Percentiles rank a stretch among this genome's conserved stretches.
phyloP scores from a whole-genome alignment of 257 asterid species.

The Lycium ferocissimum region DNA sequence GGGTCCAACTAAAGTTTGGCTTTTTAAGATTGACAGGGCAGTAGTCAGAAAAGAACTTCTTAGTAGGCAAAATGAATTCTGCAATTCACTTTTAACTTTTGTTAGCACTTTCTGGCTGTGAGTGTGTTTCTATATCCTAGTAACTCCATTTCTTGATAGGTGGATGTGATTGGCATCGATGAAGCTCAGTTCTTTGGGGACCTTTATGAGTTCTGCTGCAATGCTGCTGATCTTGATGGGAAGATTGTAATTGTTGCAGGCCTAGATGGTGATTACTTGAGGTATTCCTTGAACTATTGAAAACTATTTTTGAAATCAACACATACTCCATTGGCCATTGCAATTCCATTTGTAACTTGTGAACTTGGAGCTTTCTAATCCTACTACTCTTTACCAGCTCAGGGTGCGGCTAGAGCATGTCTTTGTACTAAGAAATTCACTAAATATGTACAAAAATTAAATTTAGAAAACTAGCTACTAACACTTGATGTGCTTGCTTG shows the following conservation, averaged over 20 bases:
- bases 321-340: neutral
- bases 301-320: neutral
- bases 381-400: neutral
- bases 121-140: neutral
- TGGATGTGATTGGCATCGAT: slow-evolving; percentile 90
- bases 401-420: too few relatives aligned
- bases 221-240: slow-evolving; percentile 92
- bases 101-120: neutral
- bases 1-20: neutral
- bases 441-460: too few relatives aligned
- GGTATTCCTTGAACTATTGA: slow-evolving; percentile 47
- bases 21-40: neutral
- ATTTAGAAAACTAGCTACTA: too few relatives aligned
- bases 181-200: slow-evolving; percentile 92
- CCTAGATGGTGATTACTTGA: slow-evolving; percentile 88
- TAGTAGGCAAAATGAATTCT: neutral
- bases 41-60: neutral
- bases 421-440: too few relatives aligned
- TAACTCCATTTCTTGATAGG: slow-evolving; percentile 37
- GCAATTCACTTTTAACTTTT: neutral
- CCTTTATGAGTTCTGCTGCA: slow-evolving; percentile 80
- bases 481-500: slow-evolving; percentile 29
- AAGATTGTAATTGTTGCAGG: slow-evolving; percentile 86
- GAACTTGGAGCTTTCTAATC: neutral
- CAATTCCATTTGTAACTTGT: neutral